These are phyloP conservation scores for Fraxinus dipetala DNA, from an alignment of 305 asterid genomes.

Conservation along the genomic window DNA sequence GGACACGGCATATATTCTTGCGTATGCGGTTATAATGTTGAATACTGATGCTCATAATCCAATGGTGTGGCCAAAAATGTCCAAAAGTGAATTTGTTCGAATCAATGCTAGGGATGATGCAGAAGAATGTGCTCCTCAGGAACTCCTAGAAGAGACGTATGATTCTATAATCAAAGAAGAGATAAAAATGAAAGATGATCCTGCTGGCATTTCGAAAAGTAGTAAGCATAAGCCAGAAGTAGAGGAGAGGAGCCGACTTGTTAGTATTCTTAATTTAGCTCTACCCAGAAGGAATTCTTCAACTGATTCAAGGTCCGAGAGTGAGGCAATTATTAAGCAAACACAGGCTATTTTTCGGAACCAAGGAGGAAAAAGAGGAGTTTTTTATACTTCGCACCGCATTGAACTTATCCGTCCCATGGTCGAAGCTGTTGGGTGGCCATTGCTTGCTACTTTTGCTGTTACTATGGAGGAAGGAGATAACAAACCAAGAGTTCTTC, in stretches of 20 bases:
- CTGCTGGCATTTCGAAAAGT: constrained; percentile 54
- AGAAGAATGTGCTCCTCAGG: constrained; percentile 92
- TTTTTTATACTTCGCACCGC: constrained; percentile 86
- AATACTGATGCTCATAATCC: constrained; percentile 99
- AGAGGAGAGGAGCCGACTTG: constrained; percentile 80
- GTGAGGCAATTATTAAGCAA: constrained; percentile 80
- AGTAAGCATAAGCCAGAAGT: constrained; percentile 77
- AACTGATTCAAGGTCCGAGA: constrained; percentile 76
- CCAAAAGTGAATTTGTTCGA: constrained; percentile 90
- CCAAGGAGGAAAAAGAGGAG: constrained; percentile 83
- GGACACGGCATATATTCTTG: constrained; percentile 97
- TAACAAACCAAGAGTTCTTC: constrained; percentile 81
- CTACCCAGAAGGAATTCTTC: constrained; percentile 73
- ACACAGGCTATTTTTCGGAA: constrained; percentile 82
- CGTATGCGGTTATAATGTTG: constrained; percentile 98
- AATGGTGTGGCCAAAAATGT: constrained; percentile 99
- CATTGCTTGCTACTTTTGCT: constrained; percentile 96
- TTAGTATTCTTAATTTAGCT: constrained; percentile 94
- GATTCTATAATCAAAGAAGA: constrained; percentile 95
- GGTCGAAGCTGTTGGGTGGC: constrained; percentile 99
- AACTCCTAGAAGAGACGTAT: constrained; percentile 92
- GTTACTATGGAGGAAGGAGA: constrained; percentile 99
- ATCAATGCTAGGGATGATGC: constrained; percentile 76
- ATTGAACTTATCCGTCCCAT: constrained; percentile 92
- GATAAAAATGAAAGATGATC: constrained; percentile 95